These are phyloP conservation scores for Hypoxylon lienhwacheense DNA, from an alignment of 495 filamentous ascomycete genomes.

Conservation along the genomic window DNA sequence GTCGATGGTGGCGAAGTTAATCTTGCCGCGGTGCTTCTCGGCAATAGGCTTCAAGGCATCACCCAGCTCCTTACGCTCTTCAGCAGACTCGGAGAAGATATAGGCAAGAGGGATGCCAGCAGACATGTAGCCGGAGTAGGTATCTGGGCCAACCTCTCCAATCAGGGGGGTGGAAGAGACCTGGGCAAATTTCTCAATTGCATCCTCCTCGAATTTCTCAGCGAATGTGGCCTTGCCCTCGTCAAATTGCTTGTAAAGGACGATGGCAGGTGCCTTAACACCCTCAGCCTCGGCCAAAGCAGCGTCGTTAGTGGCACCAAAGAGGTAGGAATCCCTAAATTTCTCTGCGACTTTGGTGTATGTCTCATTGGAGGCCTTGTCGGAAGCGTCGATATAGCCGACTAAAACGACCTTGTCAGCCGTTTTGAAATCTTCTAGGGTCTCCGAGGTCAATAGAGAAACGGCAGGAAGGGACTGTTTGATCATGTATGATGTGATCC, in stretches of 20 bases:
- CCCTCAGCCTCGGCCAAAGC: conserved; percentile 85
- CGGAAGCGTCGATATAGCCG: conserved; percentile 80
- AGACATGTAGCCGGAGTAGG: conserved; percentile 95
- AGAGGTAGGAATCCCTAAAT: conserved; percentile 88
- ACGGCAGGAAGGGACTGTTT: conserved; percentile 97
- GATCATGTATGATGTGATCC: conserved; percentile 97
- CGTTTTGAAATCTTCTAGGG: conserved; percentile 93
- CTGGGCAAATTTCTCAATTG: conserved; percentile 81
- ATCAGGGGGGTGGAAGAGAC: conserved; percentile 85
- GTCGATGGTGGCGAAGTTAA: conserved; percentile 98
- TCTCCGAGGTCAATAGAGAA: conserved; percentile 74
- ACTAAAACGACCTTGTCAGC: conserved; percentile 95
- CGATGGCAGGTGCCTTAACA: conserved; percentile 80
- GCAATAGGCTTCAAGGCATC: conserved; percentile 65
- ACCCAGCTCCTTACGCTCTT: conserved; percentile 81
- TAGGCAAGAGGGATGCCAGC: conserved; percentile 93
- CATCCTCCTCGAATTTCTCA: conserved; percentile 74
- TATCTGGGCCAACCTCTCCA: conserved; percentile 97
- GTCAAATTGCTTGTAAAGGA: conserved; percentile 97
- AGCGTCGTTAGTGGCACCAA: conserved; percentile 81
- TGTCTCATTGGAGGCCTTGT: conserved; percentile 80
- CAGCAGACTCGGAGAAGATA: conserved; percentile 92
- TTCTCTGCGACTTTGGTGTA: conserved; percentile 80
- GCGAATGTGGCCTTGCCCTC: conserved; percentile 88
- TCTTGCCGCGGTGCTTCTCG: conserved; percentile 72